Evolutionary conservation across 768 basidiomycete genomes (phyloP), one percentile per base, ranked within the genome.

Genomic region (Pisolithus tinctorius): DNA sequence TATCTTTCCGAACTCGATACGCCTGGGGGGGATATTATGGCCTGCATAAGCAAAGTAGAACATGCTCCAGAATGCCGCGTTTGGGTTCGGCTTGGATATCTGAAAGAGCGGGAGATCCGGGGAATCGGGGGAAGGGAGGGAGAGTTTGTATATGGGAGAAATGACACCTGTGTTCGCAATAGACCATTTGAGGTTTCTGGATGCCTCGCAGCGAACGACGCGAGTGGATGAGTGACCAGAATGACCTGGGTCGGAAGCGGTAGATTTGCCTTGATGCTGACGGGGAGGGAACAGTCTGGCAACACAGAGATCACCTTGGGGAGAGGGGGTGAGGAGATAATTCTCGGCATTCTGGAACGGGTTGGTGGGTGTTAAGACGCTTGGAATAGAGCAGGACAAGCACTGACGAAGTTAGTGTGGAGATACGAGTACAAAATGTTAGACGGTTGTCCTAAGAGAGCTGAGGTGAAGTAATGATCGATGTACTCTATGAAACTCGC

Each of bases 1-100:
- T 56, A 99, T 95, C 71, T 95, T 95, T 48, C 96, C 96, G 69
- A 99, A 99, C 71, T 99, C 96, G 67, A 98, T 93, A 47, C 96
- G 86, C 69, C 90, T 95, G 7, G 96, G 96, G 25, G 96, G 96
- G 60, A 99, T 98, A 66, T 97, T 92, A 67, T 99, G 96, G 17
- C 96, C 95, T 41, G 95, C 95, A 68, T 98, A 98, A 17, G 95
- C 94, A 65, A 98, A 99, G 71, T 99, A 99, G 72, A 97, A 98
- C 91, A 98, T 92, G 70, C 90, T 94, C 96, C 96, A 98, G 69
- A 93, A 96, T 4, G 85, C 86, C 13, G 95, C 92, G 71, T 95
- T 95, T 7, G 95, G 95, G 63, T 98, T 98, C 4, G 96, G 96
- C 69, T 98, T 98, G 34, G 88, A 91, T 47, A 98, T 84, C 66